phyloP scores from a whole-genome alignment of 2,329 filamentous ascomycete species.

The Paraphaeosphaeria sporulosa region DNA sequence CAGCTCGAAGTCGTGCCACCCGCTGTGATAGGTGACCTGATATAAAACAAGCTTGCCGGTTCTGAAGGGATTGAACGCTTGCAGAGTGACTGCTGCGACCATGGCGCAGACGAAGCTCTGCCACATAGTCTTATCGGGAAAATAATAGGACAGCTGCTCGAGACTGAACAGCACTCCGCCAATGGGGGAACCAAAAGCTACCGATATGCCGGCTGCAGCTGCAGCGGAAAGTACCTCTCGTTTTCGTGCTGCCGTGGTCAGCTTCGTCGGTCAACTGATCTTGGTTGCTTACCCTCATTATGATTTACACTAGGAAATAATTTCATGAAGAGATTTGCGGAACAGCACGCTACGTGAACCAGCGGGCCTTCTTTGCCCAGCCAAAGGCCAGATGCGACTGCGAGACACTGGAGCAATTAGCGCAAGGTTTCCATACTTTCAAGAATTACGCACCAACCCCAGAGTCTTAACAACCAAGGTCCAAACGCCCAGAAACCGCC shows the following conservation, averaged over 20 bases:
- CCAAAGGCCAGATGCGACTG: conserved; percentile 95
- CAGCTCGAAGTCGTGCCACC: conserved; percentile 95
- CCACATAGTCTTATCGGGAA: conserved; percentile 99
- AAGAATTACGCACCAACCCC: conserved; percentile 69
- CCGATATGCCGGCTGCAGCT: conserved; percentile 89
- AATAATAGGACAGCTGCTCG: conserved; percentile 97
- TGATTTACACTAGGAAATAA: conserved; percentile 79
- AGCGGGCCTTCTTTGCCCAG: conserved; percentile 94
- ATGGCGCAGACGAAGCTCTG: conserved; percentile 99
- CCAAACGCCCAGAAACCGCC: conserved; percentile 85
- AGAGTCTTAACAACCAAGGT: conserved; percentile 89
- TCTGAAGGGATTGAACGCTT: conserved; percentile 91
- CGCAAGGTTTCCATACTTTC: conserved; percentile 25
- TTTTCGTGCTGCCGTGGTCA: conserved; percentile 73
- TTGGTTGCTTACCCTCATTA: conserved; percentile 74
- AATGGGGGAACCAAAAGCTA: conserved; percentile 92
- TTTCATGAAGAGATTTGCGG: conserved; percentile 92
- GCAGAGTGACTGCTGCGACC: conserved; percentile 94
- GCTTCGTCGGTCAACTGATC: neutral
- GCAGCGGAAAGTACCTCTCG: conserved; percentile 92
- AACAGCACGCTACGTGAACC: conserved; percentile 96
- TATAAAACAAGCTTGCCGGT: conserved; percentile 96
- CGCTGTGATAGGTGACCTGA: conserved; percentile 89
- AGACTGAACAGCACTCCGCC: conserved; percentile 94
- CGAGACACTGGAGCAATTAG: conserved; percentile 71